A percentile compares a stretch with the other conserved stretches of the same genome.
Conservation (phyloP, 179 eudicot genomes). For the Carnegiea gigantea region DNA sequence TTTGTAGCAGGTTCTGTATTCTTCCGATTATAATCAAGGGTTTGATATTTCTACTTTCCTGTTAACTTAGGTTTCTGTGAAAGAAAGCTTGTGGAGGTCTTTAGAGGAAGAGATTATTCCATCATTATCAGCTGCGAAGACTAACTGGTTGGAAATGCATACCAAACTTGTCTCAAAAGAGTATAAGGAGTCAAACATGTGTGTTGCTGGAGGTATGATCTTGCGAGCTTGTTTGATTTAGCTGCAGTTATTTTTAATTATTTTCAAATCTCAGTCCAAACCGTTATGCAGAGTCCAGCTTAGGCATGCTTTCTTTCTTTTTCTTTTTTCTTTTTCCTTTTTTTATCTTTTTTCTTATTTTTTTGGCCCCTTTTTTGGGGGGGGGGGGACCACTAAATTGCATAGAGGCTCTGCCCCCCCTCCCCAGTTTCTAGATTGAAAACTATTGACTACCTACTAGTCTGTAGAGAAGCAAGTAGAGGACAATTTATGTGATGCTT, state of each 20-base stretch:
- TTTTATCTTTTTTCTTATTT: no score
- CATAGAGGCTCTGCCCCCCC: background rate
- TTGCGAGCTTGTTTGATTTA: conserved; percentile 17
- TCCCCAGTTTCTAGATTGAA: background rate
- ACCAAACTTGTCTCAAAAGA: conserved; percentile 59
- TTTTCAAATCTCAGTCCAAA: background rate
- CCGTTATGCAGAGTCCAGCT: background rate
- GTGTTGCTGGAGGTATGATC: conserved; percentile 93
- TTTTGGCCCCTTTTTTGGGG: no score
- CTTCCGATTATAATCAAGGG: background rate
- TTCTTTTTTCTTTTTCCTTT: no score
- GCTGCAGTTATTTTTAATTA: conserved; percentile 4
- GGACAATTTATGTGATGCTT: background rate
- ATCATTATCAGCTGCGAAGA: conserved; percentile 50
- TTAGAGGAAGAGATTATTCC: conserved; percentile 90
- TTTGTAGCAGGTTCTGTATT: conserved; percentile 1
- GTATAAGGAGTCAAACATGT: conserved; percentile 61
- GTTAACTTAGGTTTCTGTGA: conserved; percentile 53
- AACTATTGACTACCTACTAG: background rate
- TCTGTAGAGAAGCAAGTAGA: background rate
- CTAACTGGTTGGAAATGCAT: conserved; percentile 89
- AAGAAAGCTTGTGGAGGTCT: conserved; percentile 75
- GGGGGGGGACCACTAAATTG: background rate
- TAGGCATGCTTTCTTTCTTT: background rate
- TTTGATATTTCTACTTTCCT: conserved; percentile 10